Evolutionary conservation across 2,329 filamentous ascomycete genomes (phyloP), one percentile per base, ranked within the genome.

Genomic region (Xylariomycetidae sp.): DNA sequence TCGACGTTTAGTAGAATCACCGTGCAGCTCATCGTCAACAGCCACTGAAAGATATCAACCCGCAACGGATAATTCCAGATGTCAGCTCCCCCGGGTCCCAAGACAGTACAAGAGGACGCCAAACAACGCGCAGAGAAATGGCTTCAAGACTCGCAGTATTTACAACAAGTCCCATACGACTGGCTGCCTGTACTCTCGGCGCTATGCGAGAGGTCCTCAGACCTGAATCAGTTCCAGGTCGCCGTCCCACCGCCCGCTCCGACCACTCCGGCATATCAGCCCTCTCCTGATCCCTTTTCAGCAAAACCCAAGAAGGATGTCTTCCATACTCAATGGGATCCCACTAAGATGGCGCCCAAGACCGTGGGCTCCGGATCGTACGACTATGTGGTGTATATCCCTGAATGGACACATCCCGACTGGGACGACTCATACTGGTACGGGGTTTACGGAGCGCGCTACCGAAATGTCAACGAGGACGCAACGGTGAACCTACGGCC

Each of bases 361-460:
- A 16, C 13, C 33, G 33, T 1, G n/a, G 19, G 13, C 6, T 33
- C 12, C 14, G 49, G 49, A 1, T 29, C 22, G 2, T 51, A 40
- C 38, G 14, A 43, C 0, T 36, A 40, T 14, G 36, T 43, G 8
- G 37, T 36, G 13, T 56, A 53, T 17, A 16, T 51, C 16, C 53
- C 53, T 2, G 41, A 42, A 13, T 56, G 50, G 49, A 31, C 20
- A 16, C 46, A 53, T 18, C 53, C 51, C 2, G 38, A 46, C 1
- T 51, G 41, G 27, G 27, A 36, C 6, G n/a, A n/a, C n/a, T n/a
- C n/a, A n/a, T n/a, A n/a, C n/a, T n/a, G n/a, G n/a, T n/a, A n/a
- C n/a, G n/a, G n/a, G n/a, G n/a, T n/a, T n/a, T n/a, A n/a, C n/a
- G 29, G 33, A 12, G 13, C 3, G 2, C 3, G 14, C 10, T 19